phyloP scores from a whole-genome alignment of 1,139 yeast species.

The Tardiomyces depauwii region DNA sequence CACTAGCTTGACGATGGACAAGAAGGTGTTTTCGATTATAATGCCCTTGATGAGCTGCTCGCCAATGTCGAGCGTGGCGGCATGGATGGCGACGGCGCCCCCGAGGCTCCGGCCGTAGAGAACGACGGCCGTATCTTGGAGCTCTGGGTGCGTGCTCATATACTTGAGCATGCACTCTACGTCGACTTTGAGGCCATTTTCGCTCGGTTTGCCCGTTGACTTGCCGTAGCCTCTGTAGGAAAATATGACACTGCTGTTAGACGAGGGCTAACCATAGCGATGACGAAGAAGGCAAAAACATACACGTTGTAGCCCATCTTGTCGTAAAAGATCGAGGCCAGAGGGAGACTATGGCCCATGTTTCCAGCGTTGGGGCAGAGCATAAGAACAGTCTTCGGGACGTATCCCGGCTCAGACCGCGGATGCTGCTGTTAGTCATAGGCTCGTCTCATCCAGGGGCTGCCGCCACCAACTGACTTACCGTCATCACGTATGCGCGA shows the following conservation, averaged over 20 bases:
- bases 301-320: conserved; percentile 60
- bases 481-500: conserved; percentile 39
- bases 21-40: conserved; percentile 77
- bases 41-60: conserved; percentile 42
- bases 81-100: conserved; percentile 86
- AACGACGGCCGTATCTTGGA: conserved; percentile 43
- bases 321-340: conserved; percentile 59
- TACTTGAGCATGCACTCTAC: conserved; percentile 63
- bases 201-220: conserved; percentile 70
- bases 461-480: conserved; percentile 11
- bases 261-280: no score
- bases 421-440: not conserved
- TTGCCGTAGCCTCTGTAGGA: conserved; percentile 91
- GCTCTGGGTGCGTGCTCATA: conserved; percentile 39
- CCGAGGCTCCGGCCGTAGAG: conserved; percentile 89
- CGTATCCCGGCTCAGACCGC: conserved; percentile 25
- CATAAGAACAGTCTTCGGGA: conserved; percentile 61
- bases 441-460: no score
- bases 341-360: conserved; percentile 85
- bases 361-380: conserved; percentile 95
- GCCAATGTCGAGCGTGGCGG: conserved; percentile 43
- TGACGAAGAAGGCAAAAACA: no score
- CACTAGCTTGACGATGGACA: conserved; percentile 65
- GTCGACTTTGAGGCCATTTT: conserved; percentile 70
- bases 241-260: conserved; percentile 38